phyloP scores from a whole-genome alignment of 73 alveolate genomes.

The Paramecium tetraurelia region DNA sequence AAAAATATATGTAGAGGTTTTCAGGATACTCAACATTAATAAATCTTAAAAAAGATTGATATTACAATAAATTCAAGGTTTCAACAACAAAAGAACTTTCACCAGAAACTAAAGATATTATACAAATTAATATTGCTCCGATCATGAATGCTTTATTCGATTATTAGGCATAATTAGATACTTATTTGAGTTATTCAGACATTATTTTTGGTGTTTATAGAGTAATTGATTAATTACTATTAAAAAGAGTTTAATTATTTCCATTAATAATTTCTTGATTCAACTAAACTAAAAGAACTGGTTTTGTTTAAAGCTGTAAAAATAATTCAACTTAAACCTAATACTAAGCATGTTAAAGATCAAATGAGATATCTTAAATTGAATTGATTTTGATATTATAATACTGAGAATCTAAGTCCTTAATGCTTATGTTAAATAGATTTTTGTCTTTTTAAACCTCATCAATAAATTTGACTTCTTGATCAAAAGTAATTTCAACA shows the following conservation, averaged over 20 bases:
- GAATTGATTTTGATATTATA: neutral
- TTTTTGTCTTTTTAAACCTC: neutral
- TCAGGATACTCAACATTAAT: neutral
- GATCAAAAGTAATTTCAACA: neutral
- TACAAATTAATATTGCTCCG: neutral
- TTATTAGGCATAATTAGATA: neutral
- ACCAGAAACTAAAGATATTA: neutral
- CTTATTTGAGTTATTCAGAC: neutral
- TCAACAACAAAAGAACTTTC: neutral
- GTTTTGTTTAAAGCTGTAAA: neutral
- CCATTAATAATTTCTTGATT: neutral
- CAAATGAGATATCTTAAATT: neutral
- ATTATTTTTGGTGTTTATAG: neutral
- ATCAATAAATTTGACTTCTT: neutral
- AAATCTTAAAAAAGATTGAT: neutral
- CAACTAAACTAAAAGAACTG: neutral
- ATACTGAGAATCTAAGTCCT: neutral
- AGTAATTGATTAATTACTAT: neutral
- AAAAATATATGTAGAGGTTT: neutral
- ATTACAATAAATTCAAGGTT: neutral
- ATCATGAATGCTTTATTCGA: neutral
- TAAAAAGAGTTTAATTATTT: neutral
- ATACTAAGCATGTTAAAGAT: neutral
- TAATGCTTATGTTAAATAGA: neutral
- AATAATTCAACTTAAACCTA: neutral